These are phyloP conservation scores for Aspergillus quadricinctus DNA, from an alignment of 2,329 filamentous ascomycete genomes.

Conservation along the genomic window DNA sequence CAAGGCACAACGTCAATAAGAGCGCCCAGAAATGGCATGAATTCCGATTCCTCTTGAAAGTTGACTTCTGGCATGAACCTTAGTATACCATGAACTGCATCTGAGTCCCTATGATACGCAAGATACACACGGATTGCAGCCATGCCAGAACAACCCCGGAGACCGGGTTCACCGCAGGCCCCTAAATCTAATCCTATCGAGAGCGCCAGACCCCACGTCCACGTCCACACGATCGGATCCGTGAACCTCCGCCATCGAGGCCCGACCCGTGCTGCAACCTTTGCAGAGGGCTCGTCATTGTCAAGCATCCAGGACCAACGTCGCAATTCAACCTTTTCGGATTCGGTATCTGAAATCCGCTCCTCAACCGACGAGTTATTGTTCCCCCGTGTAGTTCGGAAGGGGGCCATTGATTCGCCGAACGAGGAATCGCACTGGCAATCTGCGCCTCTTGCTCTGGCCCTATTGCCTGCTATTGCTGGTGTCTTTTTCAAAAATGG, in stretches of 20 bases:
- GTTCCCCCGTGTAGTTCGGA: conserved; percentile 48
- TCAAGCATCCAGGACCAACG: conserved; percentile 45
- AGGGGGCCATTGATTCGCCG: conserved; percentile 28
- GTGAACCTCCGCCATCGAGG: conserved; percentile 34
- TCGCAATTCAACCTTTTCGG: conserved; percentile 74
- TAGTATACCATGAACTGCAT: background rate
- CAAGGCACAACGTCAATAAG: background rate
- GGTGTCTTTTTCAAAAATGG: conserved; percentile 83
- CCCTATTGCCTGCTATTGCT: conserved; percentile 78
- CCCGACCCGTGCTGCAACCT: conserved; percentile 32
- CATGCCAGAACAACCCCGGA: conserved; percentile 19
- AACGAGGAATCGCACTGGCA: conserved; percentile 67
- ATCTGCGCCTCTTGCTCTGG: conserved; percentile 75
- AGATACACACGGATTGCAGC: background rate
- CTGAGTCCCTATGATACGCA: background rate
- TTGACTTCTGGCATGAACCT: background rate
- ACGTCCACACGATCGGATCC: conserved; percentile 9
- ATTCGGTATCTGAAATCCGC: conserved; percentile 64
- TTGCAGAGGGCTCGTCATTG: conserved; percentile 27
- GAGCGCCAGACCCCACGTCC: conserved; percentile 7
- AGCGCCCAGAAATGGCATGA: background rate
- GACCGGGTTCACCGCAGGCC: conserved; percentile 13
- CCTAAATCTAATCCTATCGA: too few relatives aligned
- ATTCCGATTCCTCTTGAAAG: background rate
- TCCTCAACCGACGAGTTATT: conserved; percentile 69